phyloP scores from a whole-genome alignment of 257 asterid species.

The Echites panduratus region DNA sequence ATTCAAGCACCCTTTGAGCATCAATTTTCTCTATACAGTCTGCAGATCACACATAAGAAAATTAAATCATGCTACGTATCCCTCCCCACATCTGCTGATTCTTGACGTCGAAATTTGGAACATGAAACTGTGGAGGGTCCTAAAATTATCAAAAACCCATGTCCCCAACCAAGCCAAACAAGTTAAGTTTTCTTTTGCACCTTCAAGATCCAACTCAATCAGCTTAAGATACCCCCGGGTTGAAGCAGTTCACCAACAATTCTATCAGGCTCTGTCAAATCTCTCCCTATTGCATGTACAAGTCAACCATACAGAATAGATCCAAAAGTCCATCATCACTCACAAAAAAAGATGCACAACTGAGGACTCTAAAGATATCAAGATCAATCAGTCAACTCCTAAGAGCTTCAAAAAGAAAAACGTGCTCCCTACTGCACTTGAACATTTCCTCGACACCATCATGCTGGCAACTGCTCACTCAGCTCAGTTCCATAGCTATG shows the following conservation, averaged over 20 bases:
- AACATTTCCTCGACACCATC: not conserved
- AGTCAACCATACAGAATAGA: constrained; percentile 35
- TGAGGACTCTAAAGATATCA: not conserved
- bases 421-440: not conserved
- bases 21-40: constrained; percentile 53
- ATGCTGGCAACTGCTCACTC: no score
- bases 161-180: not conserved
- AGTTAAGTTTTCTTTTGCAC: constrained; percentile 1
- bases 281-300: constrained; percentile 43
- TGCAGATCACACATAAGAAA: constrained; percentile 11
- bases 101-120: not conserved
- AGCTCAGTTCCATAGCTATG: no score
- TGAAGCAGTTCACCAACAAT: constrained; percentile 44
- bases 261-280: constrained; percentile 37
- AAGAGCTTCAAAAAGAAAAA: not conserved
- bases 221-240: constrained; percentile 47
- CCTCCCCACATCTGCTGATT: not conserved
- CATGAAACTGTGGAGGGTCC: not conserved
- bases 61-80: not conserved
- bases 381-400: not conserved
- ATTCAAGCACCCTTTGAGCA: constrained; percentile 51
- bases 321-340: not conserved
- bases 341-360: not conserved
- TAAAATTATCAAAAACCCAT: not conserved
- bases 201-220: constrained; percentile 40